Conservation (phyloP, 192 early-diverging fungal species). For the Coemansia sp. region DNA sequence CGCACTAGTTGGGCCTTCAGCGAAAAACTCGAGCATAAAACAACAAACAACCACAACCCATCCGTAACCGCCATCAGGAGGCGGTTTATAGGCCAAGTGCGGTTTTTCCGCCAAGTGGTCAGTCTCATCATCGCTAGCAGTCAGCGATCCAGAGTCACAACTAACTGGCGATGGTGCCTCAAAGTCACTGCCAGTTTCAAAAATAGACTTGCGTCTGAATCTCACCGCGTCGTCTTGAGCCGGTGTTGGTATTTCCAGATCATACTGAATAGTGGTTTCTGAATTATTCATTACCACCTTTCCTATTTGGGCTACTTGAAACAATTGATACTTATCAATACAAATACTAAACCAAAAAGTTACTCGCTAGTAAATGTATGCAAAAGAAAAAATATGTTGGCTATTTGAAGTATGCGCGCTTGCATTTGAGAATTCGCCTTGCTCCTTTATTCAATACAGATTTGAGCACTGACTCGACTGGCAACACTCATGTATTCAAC, state of each 20-base stretch:
- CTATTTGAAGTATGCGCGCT: background rate
- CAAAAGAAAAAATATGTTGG: background rate
- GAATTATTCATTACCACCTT: too few species aligned
- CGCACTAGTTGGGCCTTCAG: constrained; percentile 53
- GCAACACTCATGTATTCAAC: background rate
- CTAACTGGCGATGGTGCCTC: background rate
- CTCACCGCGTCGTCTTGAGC: background rate
- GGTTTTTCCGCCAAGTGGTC: constrained; percentile 18
- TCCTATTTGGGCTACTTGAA: too few species aligned
- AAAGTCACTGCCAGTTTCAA: background rate
- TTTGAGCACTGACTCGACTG: too few species aligned
- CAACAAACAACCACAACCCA: constrained; percentile 54
- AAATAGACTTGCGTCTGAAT: constrained; percentile 9
- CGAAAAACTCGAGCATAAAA: constrained; percentile 51
- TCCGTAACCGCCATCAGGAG: constrained; percentile 53
- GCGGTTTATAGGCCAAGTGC: constrained; percentile 12
- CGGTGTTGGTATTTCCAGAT: background rate
- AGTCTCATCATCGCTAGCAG: constrained; percentile 13
- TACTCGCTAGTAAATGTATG: background rate
- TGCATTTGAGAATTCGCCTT: constrained; percentile 1
- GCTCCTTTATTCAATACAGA: background rate
- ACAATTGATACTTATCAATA: background rate
- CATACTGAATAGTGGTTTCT: background rate
- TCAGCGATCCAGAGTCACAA: constrained; percentile 28
- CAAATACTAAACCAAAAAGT: background rate